These are phyloP conservation scores for Suillus subluteus DNA, from an alignment of 768 basidiomycete species.

Conservation along the genomic window DNA sequence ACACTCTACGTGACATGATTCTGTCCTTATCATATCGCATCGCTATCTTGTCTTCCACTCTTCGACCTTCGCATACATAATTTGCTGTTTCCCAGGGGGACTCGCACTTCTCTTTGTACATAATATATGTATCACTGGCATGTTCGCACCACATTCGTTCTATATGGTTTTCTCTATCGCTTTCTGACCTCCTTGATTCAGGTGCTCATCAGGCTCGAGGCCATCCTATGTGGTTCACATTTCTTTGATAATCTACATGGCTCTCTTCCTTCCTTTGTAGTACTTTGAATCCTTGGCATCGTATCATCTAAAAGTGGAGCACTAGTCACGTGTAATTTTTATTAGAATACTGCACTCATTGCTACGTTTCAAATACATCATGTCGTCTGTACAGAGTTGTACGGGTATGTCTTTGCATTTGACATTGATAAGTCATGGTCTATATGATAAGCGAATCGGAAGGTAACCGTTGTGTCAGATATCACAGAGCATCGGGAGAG, in stretches of 20 bases:
- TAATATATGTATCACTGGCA: slow-evolving; percentile 23
- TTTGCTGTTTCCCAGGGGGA: slow-evolving; percentile 20
- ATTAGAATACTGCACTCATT: slow-evolving; percentile 41
- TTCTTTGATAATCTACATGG: slow-evolving; percentile 18
- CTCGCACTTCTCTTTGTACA: slow-evolving; percentile 16
- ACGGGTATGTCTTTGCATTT: background rate
- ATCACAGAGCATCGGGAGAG: slow-evolving; percentile 70
- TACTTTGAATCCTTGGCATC: slow-evolving; percentile 21
- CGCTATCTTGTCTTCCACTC: background rate
- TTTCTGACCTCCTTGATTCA: slow-evolving; percentile 23
- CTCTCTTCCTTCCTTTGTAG: slow-evolving; percentile 13
- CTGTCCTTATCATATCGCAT: slow-evolving; percentile 14
- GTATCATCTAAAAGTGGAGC: slow-evolving; percentile 36
- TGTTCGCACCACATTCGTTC: slow-evolving; percentile 28
- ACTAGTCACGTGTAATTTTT: slow-evolving; percentile 38
- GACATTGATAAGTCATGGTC: slow-evolving; percentile 3
- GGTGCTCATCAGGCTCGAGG: slow-evolving; percentile 14
- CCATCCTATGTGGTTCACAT: slow-evolving; percentile 11
- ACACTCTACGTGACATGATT: slow-evolving; percentile 77
- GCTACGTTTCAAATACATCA: slow-evolving; percentile 34
- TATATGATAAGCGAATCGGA: background rate
- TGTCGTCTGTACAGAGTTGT: slow-evolving; percentile 15
- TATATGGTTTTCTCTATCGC: slow-evolving; percentile 17
- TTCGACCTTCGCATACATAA: slow-evolving; percentile 16
- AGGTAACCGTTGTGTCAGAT: background rate